Evolutionary conservation across 169 alveolate species (phyloP).

Genomic region (Hepatocystis sp.): DNA sequence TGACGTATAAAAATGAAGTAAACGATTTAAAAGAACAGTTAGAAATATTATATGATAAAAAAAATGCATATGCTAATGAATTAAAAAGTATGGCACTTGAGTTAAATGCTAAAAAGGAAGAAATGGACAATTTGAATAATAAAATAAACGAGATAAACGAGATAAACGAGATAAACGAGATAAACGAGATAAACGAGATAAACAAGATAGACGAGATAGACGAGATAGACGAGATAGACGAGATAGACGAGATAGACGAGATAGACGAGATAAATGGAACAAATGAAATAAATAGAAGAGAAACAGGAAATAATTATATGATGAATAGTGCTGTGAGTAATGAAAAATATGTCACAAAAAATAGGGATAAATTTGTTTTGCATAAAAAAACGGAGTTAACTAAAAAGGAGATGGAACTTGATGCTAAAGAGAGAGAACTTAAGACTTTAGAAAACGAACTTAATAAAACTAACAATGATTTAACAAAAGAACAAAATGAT

Average conservation of each 20-base stretch:
- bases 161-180: no score
- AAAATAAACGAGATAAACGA: slow-evolving; percentile 9
- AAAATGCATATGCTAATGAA: slow-evolving; percentile 2
- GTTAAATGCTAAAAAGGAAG: no score
- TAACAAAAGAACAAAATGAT: slow-evolving; percentile 27
- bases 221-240: slow-evolving; percentile 23
- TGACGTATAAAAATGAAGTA: slow-evolving; percentile 7
- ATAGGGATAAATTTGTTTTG: no score
- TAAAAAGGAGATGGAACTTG: no score
- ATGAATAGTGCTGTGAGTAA: slow-evolving; percentile 3
- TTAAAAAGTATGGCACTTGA: no score
- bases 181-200: slow-evolving; percentile 11
- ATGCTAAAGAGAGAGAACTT: no score
- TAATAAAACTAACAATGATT: slow-evolving; percentile 9
- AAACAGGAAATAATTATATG: slow-evolving; percentile 17
- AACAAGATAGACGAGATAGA: slow-evolving; percentile 10
- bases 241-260: background rate
- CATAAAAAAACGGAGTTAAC: no score
- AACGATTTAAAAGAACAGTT: slow-evolving; percentile 14
- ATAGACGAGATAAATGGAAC: slow-evolving; percentile 3
- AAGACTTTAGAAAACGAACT: slow-evolving; percentile 20
- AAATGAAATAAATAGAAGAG: slow-evolving; percentile 6
- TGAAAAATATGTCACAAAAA: slow-evolving; percentile 36
- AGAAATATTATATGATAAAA: slow-evolving; percentile 21
- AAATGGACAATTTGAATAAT: slow-evolving; percentile 16